Conservation (phyloP, 441 rosid species). For the Gossypium gossypioides region DNA sequence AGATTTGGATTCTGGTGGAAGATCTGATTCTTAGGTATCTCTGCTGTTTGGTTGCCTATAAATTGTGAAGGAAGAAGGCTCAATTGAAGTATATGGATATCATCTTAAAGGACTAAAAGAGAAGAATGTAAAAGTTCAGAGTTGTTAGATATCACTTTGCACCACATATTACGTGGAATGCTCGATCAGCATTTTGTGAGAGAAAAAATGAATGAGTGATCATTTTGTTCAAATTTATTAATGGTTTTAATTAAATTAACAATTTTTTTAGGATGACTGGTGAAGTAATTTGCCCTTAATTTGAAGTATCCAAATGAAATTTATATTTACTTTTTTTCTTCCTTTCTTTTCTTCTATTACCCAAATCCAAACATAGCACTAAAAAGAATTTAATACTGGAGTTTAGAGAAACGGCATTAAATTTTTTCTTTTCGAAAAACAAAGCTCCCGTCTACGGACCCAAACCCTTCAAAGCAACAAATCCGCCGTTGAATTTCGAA, state of each 20-base stretch:
- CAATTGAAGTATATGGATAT: not conserved
- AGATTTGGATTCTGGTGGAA: not conserved
- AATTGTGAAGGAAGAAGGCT: not conserved
- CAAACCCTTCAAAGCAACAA: not conserved
- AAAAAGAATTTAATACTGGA: not conserved
- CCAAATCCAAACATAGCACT: no score
- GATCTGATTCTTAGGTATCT: not conserved
- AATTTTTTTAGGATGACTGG: no score
- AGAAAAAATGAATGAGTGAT: no score
- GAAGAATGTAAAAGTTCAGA: slow-evolving; percentile 1
- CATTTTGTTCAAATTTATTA: no score
- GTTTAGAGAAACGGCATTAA: not conserved
- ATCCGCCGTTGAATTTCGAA: not conserved
- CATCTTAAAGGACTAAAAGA: not conserved
- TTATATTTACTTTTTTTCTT: no score
- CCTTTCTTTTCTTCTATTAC: no score
- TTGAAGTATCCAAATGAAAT: no score
- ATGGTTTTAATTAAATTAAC: no score
- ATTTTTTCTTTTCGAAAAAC: not conserved
- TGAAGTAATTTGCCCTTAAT: no score
- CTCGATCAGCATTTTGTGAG: no score
- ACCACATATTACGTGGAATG: no score
- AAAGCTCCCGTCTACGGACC: not conserved
- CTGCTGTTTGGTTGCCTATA: not conserved
- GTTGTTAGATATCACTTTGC: not conserved